Base-by-base conservation (phyloP, 2,329 filamentous ascomycete species). In the Aspergillus amoenus region DNA sequence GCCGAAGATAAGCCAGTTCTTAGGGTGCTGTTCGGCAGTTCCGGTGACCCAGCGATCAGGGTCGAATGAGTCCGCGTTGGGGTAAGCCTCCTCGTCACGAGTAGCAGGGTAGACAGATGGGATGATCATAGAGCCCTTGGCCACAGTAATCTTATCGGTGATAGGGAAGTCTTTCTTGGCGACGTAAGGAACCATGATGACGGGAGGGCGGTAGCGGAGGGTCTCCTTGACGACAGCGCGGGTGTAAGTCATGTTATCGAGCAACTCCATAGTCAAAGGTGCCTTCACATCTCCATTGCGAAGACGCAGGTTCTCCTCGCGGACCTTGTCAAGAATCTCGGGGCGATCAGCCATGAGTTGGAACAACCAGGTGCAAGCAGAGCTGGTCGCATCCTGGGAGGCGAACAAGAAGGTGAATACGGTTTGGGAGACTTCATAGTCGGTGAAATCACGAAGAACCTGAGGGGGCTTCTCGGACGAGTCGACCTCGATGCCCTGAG, bases 1-100 rank as follows among this genome's bases (percentile, higher is more conserved):
- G 68, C 94, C 94, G 68, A 99, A 97, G 17, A 97, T 93, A 51
- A 99, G 83, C 82, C 88, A 97, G 81, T 97, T 99, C 88, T 97
- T 97, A 71, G 88, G 89, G 65, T 93, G 89, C 74, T 89, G 86
- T 76, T 96, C 93, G 12, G 93, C 94, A 67, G 93, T 89, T 58
- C 93, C 94, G 2, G 84, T 85, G 74, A 93, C 93, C 85, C 94
- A 97, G 67, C 93, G 86, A 64, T 97, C 92, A 2, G 93, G 93
- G 68, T 96, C 88, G 72, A 92, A 97, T 42, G 83, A 81, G 69
- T 97, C 93, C 2, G 94, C 91, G 69, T 94, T 89, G 52, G 90
- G 85, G 74, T 97, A 99, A 8, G 93, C 89, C 56, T 97, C 92
- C 40, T 91, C 90, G 68, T 97, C 94, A 71, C 94, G 93, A 42